Conservation (phyloP, 176 grass and related monocot genomes). For the Elymus sibiricus region DNA sequence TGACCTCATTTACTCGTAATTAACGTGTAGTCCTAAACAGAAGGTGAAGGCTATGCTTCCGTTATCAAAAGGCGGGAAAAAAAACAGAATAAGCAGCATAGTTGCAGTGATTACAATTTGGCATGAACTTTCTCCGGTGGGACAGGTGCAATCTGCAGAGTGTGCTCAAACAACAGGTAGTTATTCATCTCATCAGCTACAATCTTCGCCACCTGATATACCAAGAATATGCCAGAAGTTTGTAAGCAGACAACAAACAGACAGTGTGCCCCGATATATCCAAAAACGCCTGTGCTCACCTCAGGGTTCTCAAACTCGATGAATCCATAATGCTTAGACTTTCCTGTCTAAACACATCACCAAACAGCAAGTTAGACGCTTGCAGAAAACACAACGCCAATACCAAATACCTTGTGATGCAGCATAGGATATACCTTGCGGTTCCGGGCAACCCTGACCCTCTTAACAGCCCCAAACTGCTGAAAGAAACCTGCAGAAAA, state of each 20-base stretch:
- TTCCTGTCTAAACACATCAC: conserved; percentile 65
- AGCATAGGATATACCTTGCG: conserved; percentile 44
- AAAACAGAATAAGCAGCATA: background rate
- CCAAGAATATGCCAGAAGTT: background rate
- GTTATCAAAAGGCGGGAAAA: background rate
- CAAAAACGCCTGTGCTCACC: conserved; percentile 18
- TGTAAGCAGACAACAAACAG: background rate
- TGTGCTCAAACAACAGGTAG: conserved; percentile 89
- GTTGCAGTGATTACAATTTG: conserved; percentile 54
- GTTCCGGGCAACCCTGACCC: conserved; percentile 72
- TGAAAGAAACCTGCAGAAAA: conserved; percentile 72
- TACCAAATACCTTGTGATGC: background rate
- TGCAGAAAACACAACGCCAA: background rate
- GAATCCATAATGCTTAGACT: conserved; percentile 93
- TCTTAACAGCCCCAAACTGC: conserved; percentile 81
- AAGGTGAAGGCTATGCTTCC: background rate
- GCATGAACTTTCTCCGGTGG: conserved; percentile 67
- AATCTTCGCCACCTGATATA: conserved; percentile 72
- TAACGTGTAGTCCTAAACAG: background rate
- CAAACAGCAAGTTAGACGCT: conserved; percentile 8
- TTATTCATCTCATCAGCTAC: conserved; percentile 91
- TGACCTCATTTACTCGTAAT: background rate
- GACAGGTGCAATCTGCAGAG: conserved; percentile 56
- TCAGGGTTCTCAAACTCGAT: conserved; percentile 90
- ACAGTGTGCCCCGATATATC: background rate